Conservation (phyloP, 2,329 filamentous ascomycete species). For the Beauveria brongniartii region DNA sequence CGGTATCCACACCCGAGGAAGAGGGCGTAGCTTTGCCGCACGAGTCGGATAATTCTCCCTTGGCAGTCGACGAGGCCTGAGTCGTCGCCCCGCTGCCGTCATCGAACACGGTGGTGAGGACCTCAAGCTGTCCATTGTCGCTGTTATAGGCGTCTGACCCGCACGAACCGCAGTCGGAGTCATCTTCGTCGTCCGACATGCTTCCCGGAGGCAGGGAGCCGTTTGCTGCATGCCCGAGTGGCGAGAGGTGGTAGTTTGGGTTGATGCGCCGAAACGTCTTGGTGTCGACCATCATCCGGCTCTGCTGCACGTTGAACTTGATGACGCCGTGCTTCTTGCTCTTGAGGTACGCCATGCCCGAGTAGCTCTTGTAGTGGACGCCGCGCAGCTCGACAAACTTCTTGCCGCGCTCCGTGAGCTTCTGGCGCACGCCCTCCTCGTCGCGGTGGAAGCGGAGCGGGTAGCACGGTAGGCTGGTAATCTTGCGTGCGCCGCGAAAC, state of each 20-base stretch:
- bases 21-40: slow-evolving; percentile 6
- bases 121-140: slow-evolving; percentile 32
- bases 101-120: slow-evolving; percentile 45
- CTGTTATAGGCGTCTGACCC: slow-evolving; percentile 33
- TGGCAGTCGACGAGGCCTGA: slow-evolving; percentile 7
- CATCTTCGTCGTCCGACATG: slow-evolving; percentile 41
- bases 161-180: slow-evolving; percentile 29
- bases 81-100: slow-evolving; percentile 19
- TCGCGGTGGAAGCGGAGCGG: slow-evolving; percentile 76
- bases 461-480: slow-evolving; percentile 68
- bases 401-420: slow-evolving; percentile 72
- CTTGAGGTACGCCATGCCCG: slow-evolving; percentile 80
- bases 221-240: slow-evolving; percentile 41
- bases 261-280: slow-evolving; percentile 76
- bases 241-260: slow-evolving; percentile 73
- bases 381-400: slow-evolving; percentile 76
- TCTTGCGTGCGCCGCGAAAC: slow-evolving; percentile 77
- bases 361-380: slow-evolving; percentile 74
- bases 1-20: neutral
- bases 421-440: slow-evolving; percentile 51
- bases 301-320: slow-evolving; percentile 80
- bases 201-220: slow-evolving; percentile 50
- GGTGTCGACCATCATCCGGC: slow-evolving; percentile 82
- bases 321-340: slow-evolving; percentile 50
- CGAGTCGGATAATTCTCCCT: slow-evolving; percentile 13